Percentiles rank a stretch among this genome's conserved stretches.
Evolutionary conservation across 371 early-diverging fungal genomes (phyloP).

Genomic region (Agmasoma carcini): DNA sequence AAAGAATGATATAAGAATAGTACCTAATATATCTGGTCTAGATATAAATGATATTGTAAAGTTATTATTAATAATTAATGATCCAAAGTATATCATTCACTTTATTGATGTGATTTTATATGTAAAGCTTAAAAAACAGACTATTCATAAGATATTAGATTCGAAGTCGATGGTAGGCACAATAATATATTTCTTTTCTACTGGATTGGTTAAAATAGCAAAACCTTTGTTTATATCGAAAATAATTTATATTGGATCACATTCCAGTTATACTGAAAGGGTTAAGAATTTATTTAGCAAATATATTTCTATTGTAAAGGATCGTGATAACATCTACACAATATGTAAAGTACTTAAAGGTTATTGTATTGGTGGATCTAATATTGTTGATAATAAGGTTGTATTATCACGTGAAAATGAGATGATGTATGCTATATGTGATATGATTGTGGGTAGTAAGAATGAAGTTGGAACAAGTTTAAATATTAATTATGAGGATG

Average conservation of each 20-base stretch:
- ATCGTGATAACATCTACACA: neutral
- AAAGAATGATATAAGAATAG: neutral
- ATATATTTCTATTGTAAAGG: neutral
- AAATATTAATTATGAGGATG: too few species aligned
- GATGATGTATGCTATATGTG: too few species aligned
- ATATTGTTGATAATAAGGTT: too few species aligned
- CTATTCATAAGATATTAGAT: neutral
- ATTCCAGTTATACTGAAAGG: neutral
- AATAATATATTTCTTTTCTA: conserved; percentile 2
- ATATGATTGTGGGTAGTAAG: too few species aligned
- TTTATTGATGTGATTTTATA: neutral
- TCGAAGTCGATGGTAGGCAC: neutral
- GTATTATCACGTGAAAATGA: too few species aligned
- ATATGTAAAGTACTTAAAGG: neutral
- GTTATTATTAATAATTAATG: neutral
- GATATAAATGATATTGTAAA: neutral
- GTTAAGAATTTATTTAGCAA: neutral
- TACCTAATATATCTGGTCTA: neutral
- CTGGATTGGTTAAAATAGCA: neutral
- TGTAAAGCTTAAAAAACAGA: neutral
- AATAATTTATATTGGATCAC: neutral
- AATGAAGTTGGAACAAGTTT: too few species aligned
- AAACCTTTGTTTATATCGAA: neutral
- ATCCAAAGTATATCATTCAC: neutral
- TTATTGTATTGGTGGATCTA: too few species aligned